Percentiles rank a stretch among this genome's conserved stretches.
phyloP scores from a whole-genome alignment of 306 rosid species.

The Betula pendula region DNA sequence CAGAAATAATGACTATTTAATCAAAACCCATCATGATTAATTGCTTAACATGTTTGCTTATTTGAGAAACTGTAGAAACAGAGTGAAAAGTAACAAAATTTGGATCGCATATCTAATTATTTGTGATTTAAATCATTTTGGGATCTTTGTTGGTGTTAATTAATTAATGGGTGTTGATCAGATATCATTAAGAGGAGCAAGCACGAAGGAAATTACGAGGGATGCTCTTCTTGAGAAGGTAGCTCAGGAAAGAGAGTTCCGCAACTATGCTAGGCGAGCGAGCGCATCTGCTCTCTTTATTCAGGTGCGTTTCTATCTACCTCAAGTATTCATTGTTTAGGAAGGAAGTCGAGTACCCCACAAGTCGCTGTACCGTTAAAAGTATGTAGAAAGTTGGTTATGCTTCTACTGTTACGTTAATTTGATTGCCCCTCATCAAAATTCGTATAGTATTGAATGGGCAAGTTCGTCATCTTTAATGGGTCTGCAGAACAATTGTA shows the following conservation, averaged over 20 bases:
- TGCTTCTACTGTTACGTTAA: neutral
- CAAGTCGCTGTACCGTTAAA: neutral
- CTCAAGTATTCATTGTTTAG: neutral
- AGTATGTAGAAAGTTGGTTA: neutral
- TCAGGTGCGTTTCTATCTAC: slow-evolving; percentile 52
- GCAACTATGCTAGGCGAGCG: slow-evolving; percentile 79
- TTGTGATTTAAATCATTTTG: neutral
- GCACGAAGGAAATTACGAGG: slow-evolving; percentile 94
- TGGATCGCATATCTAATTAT: neutral
- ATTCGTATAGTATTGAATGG: neutral
- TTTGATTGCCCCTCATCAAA: neutral
- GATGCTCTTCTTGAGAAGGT: slow-evolving; percentile 89
- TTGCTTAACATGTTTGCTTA: neutral
- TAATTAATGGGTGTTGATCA: slow-evolving; percentile 29
- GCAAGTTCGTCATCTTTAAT: neutral
- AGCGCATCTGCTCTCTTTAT: slow-evolving; percentile 79
- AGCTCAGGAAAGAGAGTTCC: slow-evolving; percentile 81
- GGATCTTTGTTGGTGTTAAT: neutral
- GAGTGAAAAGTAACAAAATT: neutral
- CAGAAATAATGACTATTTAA: neutral
- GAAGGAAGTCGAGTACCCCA: neutral
- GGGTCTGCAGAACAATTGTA: neutral
- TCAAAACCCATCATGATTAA: neutral
- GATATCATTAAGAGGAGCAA: slow-evolving; percentile 93
- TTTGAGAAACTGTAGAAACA: neutral